Evolutionary conservation across 495 filamentous ascomycete species (phyloP).

Genomic region (Hypoxylon perforatum): DNA sequence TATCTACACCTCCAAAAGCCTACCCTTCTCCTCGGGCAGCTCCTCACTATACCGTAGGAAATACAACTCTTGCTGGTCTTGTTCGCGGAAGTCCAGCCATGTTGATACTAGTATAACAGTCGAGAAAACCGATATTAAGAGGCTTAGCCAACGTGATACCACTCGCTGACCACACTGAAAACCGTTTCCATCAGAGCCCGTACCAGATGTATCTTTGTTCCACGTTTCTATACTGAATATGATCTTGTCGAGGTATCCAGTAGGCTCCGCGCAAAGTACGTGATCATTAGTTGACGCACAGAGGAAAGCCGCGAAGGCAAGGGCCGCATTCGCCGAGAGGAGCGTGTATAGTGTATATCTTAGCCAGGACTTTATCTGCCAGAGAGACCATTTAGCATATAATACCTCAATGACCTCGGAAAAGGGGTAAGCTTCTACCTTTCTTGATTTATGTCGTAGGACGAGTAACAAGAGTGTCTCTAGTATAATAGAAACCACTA

Average conservation of each 20-base stretch:
- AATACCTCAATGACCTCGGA: neutral
- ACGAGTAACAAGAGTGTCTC: slow-evolving; percentile 12
- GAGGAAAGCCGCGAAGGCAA: slow-evolving; percentile 23
- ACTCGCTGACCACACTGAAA: neutral
- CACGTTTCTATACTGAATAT: neutral
- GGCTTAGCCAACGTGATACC: slow-evolving; percentile 18
- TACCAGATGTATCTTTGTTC: neutral
- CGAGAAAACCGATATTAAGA: slow-evolving; percentile 30
- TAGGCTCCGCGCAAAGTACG: neutral
- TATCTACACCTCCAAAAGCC: no score
- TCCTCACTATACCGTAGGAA: no score
- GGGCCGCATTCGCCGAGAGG: slow-evolving; percentile 22
- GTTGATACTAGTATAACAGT: slow-evolving; percentile 17
- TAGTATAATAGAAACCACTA: slow-evolving; percentile 21
- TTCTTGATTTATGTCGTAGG: slow-evolving; percentile 13
- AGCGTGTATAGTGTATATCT: slow-evolving; percentile 19
- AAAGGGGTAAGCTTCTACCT: neutral
- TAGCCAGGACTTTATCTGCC: slow-evolving; percentile 22
- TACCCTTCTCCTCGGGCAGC: no score
- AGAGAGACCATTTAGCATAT: neutral
- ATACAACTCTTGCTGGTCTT: no score
- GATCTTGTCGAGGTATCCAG: neutral
- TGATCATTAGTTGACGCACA: neutral
- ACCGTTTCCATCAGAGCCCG: neutral
- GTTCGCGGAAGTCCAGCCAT: slow-evolving; percentile 30